Conservation (phyloP, 2,329 filamentous ascomycete genomes). For the Arachnomyces sp. region DNA sequence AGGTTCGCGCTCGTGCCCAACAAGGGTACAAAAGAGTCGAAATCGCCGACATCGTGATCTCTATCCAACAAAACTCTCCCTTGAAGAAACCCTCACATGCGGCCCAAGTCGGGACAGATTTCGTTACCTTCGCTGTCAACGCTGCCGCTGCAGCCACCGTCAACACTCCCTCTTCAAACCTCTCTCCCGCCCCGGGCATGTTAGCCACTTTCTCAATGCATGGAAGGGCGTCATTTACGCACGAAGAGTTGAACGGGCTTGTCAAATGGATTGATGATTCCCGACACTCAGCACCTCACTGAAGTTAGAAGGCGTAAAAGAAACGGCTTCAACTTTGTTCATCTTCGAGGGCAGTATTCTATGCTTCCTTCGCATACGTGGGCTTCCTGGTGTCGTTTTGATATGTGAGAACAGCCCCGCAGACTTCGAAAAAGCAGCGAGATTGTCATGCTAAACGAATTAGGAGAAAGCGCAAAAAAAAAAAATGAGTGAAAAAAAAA, state of each 20-base stretch:
- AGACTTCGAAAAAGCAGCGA: too few relatives aligned
- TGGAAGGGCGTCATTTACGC: not conserved
- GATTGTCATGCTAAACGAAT: too few relatives aligned
- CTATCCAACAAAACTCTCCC: not conserved
- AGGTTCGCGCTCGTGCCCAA: conserved; percentile 1
- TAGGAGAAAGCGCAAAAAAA: too few relatives aligned
- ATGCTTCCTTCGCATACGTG: conserved; percentile 2
- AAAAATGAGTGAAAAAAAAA: too few relatives aligned
- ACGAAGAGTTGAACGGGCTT: conserved; percentile 3
- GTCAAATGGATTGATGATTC: conserved; percentile 1
- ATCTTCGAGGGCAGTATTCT: conserved; percentile 4
- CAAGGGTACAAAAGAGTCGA: not conserved
- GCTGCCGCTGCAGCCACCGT: not conserved
- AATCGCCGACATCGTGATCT: conserved; percentile 1
- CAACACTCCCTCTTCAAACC: not conserved
- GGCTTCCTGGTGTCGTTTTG: conserved; percentile 3
- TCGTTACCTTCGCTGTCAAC: not conserved
- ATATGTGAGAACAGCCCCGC: conserved; percentile 1
- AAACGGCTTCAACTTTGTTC: conserved; percentile 1
- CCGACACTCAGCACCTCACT: not conserved
- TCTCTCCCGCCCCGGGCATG: not conserved
- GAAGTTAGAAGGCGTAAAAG: conserved; percentile 4
- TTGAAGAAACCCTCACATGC: conserved; percentile 1
- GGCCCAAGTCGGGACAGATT: conserved; percentile 1
- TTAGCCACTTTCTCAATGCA: conserved; percentile 5